Evolutionary conservation across 306 rosid genomes (phyloP).

Genomic region (Prunus campanulata): DNA sequence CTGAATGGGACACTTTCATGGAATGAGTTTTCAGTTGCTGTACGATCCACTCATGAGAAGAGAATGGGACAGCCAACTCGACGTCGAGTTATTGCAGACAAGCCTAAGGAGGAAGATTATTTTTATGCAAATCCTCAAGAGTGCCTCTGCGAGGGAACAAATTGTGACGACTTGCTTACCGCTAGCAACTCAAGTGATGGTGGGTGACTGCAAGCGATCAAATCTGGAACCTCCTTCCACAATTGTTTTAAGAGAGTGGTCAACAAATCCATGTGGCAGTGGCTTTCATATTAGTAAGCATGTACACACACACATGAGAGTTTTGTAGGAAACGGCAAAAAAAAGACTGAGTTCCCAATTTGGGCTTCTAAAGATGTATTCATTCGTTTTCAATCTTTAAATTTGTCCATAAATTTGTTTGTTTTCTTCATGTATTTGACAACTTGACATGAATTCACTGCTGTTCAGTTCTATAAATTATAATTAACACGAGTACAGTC

Average conservation of each 20-base stretch:
- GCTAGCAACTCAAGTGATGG: constrained; percentile 36
- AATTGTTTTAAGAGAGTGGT: constrained; percentile 26
- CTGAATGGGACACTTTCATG: constrained; percentile 65
- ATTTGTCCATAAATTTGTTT: constrained; percentile 21
- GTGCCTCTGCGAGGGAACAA: constrained; percentile 64
- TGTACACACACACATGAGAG: constrained; percentile 36
- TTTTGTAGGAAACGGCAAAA: constrained; percentile 50
- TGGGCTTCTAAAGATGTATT: constrained; percentile 34
- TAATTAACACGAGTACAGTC: not conserved
- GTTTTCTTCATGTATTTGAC: constrained; percentile 1
- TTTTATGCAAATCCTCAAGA: constrained; percentile 89
- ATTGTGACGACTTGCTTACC: constrained; percentile 49
- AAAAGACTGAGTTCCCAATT: constrained; percentile 30
- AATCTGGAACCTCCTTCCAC: constrained; percentile 27
- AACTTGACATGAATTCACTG: not conserved
- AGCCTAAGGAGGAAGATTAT: constrained; percentile 91
- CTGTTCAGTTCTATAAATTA: constrained; percentile 16
- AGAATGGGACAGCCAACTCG: constrained; percentile 66
- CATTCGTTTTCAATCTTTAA: constrained; percentile 22
- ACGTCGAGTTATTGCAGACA: constrained; percentile 54
- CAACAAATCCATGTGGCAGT: constrained; percentile 25
- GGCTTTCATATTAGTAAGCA: constrained; percentile 30
- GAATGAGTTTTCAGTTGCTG: constrained; percentile 53
- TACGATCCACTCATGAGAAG: constrained; percentile 52
- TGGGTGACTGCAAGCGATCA: constrained; percentile 24